phyloP scores from a whole-genome alignment of 2,329 filamentous ascomycete genomes.

The Dactylellina drechsleri region DNA sequence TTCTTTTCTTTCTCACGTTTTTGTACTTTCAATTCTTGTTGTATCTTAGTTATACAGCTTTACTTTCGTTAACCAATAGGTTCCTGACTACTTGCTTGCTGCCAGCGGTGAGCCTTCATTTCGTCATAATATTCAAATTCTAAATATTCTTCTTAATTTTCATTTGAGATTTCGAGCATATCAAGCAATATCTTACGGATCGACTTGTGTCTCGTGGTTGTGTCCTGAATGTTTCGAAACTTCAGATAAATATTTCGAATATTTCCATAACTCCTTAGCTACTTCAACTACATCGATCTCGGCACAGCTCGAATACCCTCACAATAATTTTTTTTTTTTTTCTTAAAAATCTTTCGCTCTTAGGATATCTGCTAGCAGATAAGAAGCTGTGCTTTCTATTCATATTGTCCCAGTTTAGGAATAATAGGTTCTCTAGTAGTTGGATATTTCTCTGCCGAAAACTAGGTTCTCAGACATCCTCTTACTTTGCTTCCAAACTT shows the following conservation, averaged over 20 bases:
- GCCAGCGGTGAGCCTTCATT: conserved; percentile 41
- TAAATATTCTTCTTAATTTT: not conserved
- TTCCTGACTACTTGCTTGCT: conserved; percentile 21
- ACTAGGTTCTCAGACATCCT: not conserved
- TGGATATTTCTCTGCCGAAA: not conserved
- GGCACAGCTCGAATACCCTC: not conserved
- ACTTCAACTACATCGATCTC: not conserved
- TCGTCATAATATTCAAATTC: conserved; percentile 17
- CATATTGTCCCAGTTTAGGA: not conserved
- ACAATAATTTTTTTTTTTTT: not conserved
- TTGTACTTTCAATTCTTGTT: conserved; percentile 21
- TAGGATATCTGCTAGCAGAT: conserved; percentile 10
- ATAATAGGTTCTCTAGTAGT: too few relatives aligned
- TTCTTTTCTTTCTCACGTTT: conserved; percentile 21
- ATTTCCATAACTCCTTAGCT: not conserved
- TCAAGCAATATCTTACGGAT: not conserved
- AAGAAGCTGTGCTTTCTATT: not conserved
- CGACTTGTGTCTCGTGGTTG: too few relatives aligned
- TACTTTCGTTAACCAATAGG: conserved; percentile 34
- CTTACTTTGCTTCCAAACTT: too few relatives aligned
- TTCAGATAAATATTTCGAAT: conserved; percentile 6
- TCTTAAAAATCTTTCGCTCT: not conserved
- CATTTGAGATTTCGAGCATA: conserved; percentile 16
- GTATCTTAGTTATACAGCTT: conserved; percentile 26
- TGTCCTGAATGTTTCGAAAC: not conserved